These are phyloP conservation scores for Colletotrichum viniferum DNA, from an alignment of 2,329 filamentous ascomycete genomes.

Conservation along the genomic window DNA sequence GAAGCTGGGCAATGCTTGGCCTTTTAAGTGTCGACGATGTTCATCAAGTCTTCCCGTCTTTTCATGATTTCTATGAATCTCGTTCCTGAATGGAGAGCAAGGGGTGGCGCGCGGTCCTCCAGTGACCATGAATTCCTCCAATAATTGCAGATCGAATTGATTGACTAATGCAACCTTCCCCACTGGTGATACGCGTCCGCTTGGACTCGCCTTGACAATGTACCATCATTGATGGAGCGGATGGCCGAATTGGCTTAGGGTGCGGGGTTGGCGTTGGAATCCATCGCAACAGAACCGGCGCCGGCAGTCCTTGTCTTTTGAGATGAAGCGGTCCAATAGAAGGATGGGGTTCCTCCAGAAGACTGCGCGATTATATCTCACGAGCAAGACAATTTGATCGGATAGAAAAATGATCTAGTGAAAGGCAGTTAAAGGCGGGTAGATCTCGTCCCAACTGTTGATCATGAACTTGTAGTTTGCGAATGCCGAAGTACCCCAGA, in stretches of 20 bases:
- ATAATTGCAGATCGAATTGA: neutral
- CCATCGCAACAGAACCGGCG: neutral
- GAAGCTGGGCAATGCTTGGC: neutral
- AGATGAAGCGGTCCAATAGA: neutral
- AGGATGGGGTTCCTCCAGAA: neutral
- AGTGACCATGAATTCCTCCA: neutral
- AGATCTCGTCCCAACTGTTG: neutral
- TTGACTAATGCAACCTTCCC: neutral
- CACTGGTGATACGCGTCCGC: neutral
- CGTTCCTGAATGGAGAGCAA: neutral
- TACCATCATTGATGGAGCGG: neutral
- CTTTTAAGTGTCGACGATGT: neutral
- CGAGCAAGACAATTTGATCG: neutral
- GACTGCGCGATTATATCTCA: neutral
- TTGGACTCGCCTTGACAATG: neutral
- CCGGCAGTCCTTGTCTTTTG: neutral
- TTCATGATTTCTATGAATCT: neutral
- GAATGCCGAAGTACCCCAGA: neutral
- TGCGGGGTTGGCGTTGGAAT: neutral
- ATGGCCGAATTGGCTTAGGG: neutral
- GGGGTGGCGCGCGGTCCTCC: neutral
- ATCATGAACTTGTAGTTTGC: neutral
- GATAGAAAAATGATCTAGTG: neutral
- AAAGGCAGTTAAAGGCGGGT: neutral
- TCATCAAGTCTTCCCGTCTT: neutral